Percentiles rank a stretch among this genome's conserved stretches.
Evolutionary conservation across 2,329 filamentous ascomycete species (phyloP).

Genomic region (Ascochyta lentis): DNA sequence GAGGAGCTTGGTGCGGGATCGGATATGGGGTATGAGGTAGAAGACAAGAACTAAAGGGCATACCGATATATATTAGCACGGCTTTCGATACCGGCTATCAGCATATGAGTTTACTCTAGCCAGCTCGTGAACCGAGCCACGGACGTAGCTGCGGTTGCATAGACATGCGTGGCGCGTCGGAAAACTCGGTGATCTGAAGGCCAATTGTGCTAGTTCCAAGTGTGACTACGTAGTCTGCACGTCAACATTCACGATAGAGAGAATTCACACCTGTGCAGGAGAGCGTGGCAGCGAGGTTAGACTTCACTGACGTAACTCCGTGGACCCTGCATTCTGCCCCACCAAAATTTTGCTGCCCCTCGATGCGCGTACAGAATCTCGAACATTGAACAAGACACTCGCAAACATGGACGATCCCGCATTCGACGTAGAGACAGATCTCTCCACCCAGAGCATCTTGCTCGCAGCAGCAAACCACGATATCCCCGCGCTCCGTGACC

Average conservation of each 20-base stretch:
- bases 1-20: neutral
- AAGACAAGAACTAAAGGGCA: neutral
- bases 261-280: too few species aligned
- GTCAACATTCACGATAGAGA: too few species aligned
- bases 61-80: too few species aligned
- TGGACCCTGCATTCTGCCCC: conserved; percentile 13
- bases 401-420: conserved; percentile 41
- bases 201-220: too few species aligned
- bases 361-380: neutral
- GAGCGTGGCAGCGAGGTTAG: neutral
- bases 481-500: conserved; percentile 68
- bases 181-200: too few species aligned
- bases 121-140: too few species aligned
- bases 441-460: conserved; percentile 65
- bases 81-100: neutral
- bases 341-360: conserved; percentile 16
- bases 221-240: too few species aligned
- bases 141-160: too few species aligned
- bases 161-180: too few species aligned
- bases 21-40: too few species aligned
- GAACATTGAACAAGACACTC: neutral
- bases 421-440: conserved; percentile 51
- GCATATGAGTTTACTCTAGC: neutral
- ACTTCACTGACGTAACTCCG: neutral
- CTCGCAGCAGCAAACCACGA: conserved; percentile 73